A percentile compares a stretch with the other conserved stretches of the same genome.
phyloP scores from a whole-genome alignment of 108 stramenopile species.

The Nannochloropsis gaditana region DNA sequence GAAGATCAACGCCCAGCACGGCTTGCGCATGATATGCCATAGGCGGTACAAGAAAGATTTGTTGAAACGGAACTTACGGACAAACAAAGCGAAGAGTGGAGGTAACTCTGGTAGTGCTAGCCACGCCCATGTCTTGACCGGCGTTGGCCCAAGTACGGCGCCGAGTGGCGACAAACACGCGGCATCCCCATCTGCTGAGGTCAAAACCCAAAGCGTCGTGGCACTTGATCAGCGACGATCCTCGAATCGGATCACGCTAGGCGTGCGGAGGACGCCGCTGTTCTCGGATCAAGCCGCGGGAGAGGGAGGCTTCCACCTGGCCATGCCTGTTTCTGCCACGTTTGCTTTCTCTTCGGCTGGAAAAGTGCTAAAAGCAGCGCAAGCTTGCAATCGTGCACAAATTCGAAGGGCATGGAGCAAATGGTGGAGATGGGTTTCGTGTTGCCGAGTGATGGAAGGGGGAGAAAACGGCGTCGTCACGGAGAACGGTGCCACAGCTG shows the following conservation, averaged over 20 bases:
- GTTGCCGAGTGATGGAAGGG: background rate
- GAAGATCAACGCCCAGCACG: slow-evolving; percentile 8
- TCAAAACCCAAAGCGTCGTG: too few relatives aligned
- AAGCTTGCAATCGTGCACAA: slow-evolving; percentile 7
- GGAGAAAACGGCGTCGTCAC: background rate
- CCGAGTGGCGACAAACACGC: background rate
- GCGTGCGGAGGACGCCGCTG: background rate
- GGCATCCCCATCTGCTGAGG: background rate
- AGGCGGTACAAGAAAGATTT: background rate
- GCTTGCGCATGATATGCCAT: background rate
- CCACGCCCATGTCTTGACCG: background rate
- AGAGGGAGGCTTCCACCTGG: background rate
- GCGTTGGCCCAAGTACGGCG: background rate
- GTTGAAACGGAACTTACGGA: background rate
- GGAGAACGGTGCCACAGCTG: background rate
- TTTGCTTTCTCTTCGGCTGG: background rate
- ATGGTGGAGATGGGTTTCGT: background rate
- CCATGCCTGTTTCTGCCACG: background rate
- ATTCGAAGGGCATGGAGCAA: background rate
- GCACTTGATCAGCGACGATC: background rate
- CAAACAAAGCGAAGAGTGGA: background rate
- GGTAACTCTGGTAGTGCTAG: background rate
- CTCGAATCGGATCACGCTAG: slow-evolving; percentile 1
- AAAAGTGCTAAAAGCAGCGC: background rate
- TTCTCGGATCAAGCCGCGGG: background rate